A percentile compares a stretch with the other conserved stretches of the same genome.
Conservation (phyloP, 2,329 filamentous ascomycete species). For the Fusarium sp. region DNA sequence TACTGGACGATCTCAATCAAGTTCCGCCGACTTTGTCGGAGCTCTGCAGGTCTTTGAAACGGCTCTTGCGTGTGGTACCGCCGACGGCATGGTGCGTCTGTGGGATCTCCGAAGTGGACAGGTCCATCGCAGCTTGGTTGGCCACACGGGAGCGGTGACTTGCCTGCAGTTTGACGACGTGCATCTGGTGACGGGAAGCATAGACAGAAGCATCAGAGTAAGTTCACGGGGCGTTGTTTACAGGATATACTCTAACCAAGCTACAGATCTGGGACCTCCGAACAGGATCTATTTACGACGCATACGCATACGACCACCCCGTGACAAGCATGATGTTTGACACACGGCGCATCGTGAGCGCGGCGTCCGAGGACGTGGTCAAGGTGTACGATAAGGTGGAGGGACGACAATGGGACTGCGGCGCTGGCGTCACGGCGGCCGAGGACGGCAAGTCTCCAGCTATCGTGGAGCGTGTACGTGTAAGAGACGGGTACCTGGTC, state of each 20-base stretch:
- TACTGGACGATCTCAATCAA: conserved; percentile 68
- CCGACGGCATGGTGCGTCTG: conserved; percentile 94
- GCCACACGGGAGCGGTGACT: conserved; percentile 94
- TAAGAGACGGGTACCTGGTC: conserved; percentile 93
- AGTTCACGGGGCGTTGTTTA: conserved; percentile 51
- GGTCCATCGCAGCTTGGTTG: conserved; percentile 95
- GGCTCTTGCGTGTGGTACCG: conserved; percentile 93
- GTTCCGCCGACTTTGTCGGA: conserved; percentile 90
- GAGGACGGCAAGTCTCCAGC: conserved; percentile 73
- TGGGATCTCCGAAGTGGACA: conserved; percentile 98
- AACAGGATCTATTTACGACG: conserved; percentile 94
- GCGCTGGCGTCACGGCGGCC: conserved; percentile 78
- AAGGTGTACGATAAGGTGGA: conserved; percentile 99
- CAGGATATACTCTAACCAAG: conserved; percentile 36
- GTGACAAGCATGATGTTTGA: conserved; percentile 99
- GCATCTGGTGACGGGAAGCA: conserved; percentile 91
- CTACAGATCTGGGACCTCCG: conserved; percentile 97
- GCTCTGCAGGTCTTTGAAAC: conserved; percentile 96
- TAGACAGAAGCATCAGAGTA: conserved; percentile 93
- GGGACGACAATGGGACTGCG: conserved; percentile 95
- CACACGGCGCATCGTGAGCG: conserved; percentile 85
- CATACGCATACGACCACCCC: conserved; percentile 92
- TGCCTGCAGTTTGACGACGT: conserved; percentile 96
- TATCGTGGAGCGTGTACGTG: conserved; percentile 84
- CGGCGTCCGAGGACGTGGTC: conserved; percentile 90